Percentiles rank a stretch among this genome's conserved stretches.
Conservation (phyloP, 345 rosid species). For the Euphorbia pulcherrima region DNA sequence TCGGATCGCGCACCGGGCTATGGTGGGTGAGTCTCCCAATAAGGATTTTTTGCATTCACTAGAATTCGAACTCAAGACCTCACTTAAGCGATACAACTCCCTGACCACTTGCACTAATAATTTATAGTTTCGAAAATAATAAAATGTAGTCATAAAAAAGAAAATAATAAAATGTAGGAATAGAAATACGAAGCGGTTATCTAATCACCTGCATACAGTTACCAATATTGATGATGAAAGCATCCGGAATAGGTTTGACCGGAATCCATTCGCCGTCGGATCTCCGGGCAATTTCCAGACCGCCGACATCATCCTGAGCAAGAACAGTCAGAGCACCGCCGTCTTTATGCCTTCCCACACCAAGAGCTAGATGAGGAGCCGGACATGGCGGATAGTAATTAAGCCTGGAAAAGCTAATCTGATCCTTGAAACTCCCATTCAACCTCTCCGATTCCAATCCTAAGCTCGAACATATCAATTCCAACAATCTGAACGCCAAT, state of each 20-base stretch:
- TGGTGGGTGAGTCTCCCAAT: no score
- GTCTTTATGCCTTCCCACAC: slow-evolving; percentile 85
- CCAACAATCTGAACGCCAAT: slow-evolving; percentile 55
- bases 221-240: slow-evolving; percentile 73
- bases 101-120: no score
- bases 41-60: no score
- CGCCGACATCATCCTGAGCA: slow-evolving; percentile 79
- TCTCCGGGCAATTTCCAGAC: slow-evolving; percentile 63
- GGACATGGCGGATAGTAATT: slow-evolving; percentile 86
- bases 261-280: slow-evolving; percentile 73
- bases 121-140: no score
- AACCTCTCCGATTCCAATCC: slow-evolving; percentile 51
- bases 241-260: slow-evolving; percentile 45
- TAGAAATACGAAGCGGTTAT: no score
- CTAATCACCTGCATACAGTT: slow-evolving; percentile 54
- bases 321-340: slow-evolving; percentile 67
- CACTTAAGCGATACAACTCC: no score
- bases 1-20: no score
- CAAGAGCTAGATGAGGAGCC: slow-evolving; percentile 71
- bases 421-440: slow-evolving; percentile 53
- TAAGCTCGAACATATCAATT: slow-evolving; percentile 62
- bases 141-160: no score
- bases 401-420: slow-evolving; percentile 54
- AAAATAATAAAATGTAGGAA: no score
- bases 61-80: no score